These are phyloP conservation scores for Monilinia fructigena DNA, from an alignment of 2,329 filamentous ascomycete species.

Conservation along the genomic window DNA sequence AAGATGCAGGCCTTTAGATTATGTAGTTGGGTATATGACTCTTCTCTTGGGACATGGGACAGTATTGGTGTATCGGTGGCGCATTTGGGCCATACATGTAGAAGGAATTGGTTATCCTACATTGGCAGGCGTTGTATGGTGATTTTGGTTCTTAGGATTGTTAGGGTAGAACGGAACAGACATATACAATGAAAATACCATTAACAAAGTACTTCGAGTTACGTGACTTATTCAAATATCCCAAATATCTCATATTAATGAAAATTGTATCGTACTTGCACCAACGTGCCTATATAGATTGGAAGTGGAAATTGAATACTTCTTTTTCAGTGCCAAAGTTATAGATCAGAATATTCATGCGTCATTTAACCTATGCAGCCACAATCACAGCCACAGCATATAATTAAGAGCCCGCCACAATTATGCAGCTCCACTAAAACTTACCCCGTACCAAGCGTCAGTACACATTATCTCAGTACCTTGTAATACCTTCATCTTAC, in stretches of 20 bases:
- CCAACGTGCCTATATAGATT: neutral
- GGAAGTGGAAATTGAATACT: neutral
- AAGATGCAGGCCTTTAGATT: constrained; percentile 33
- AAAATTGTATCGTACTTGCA: neutral
- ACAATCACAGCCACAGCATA: constrained; percentile 1
- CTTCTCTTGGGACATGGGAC: neutral
- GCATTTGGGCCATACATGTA: neutral
- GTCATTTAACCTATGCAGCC: neutral
- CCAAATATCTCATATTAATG: neutral
- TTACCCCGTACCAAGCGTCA: constrained; percentile 13
- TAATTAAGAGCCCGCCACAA: constrained; percentile 26
- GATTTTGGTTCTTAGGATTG: neutral
- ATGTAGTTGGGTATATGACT: neutral
- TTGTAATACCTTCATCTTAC: constrained; percentile 8
- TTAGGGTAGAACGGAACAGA: neutral
- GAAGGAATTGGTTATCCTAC: constrained; percentile 7
- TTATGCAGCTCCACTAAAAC: constrained; percentile 31
- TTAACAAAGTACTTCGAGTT: neutral
- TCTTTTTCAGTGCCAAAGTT: neutral
- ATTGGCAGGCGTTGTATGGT: constrained; percentile 11
- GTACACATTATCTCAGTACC: constrained; percentile 11
- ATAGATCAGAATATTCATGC: too few relatives aligned
- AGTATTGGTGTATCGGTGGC: neutral
- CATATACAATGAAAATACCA: neutral
- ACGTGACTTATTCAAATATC: neutral